Evolutionary conservation across 1,139 yeast genomes (phyloP).

Genomic region (Maudiozyma humilis): DNA sequence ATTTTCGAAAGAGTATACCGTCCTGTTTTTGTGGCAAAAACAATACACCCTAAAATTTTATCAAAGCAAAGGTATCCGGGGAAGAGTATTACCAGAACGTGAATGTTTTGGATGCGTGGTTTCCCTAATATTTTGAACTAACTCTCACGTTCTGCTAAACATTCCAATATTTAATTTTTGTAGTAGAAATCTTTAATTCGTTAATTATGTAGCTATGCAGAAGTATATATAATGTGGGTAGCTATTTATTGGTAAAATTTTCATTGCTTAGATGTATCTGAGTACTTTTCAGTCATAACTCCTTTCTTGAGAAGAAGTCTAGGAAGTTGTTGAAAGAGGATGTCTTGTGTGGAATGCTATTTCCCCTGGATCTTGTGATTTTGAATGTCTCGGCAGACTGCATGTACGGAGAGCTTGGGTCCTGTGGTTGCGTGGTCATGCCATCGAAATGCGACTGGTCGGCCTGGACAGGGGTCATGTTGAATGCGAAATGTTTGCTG

Average conservation of each 20-base stretch:
- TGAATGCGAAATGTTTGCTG: slow-evolving; percentile 21
- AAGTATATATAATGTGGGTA: background rate
- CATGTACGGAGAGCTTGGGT: slow-evolving; percentile 4
- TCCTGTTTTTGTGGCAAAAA: background rate
- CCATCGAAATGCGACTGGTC: slow-evolving; percentile 8
- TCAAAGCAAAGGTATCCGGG: too few species aligned
- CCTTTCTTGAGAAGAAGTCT: slow-evolving; percentile 16
- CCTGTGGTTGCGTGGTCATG: background rate
- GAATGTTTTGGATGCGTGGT: too few species aligned
- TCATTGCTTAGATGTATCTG: background rate
- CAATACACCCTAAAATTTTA: background rate
- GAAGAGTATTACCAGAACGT: too few species aligned
- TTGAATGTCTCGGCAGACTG: slow-evolving; percentile 11
- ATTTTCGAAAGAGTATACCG: background rate
- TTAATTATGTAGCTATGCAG: background rate
- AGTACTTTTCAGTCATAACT: slow-evolving; percentile 1
- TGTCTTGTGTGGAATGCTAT: slow-evolving; percentile 9
- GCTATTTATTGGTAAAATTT: background rate
- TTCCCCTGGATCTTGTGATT: slow-evolving; percentile 1
- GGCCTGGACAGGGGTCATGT: slow-evolving; percentile 18
- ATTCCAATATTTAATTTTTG: background rate
- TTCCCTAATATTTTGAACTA: too few species aligned
- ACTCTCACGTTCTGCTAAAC: background rate
- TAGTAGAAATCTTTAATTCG: background rate
- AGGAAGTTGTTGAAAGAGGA: slow-evolving; percentile 18